Evolutionary conservation across 108 stramenopile genomes (phyloP), one percentile per base, ranked within the genome.

Genomic region (Mediolabrus comicus): DNA sequence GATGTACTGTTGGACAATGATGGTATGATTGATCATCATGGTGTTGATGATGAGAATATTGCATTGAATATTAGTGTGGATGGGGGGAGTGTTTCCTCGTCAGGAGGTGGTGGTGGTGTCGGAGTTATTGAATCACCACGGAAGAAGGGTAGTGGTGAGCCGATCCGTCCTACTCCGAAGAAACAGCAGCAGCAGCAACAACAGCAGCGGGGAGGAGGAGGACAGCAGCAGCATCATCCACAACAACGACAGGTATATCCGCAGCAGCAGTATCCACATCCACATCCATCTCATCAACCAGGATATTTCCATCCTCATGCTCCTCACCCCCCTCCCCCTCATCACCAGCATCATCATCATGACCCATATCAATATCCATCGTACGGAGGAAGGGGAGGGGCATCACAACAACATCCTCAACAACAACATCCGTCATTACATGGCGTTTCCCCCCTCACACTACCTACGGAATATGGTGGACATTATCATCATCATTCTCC

Each of bases 371-470:
- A 57, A 10, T 32, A 70, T 49, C 46, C 38, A 14, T 27, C 30
- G 9, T 53, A 55, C 22, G 17, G 33, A 39, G 53, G 33, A 33
- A 8, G 54, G 12, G 34, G 53, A 28, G n/a, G 53, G 26, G 27
- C 59, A 6, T 26, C 72, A 25, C 53, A 66, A 33, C 65, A 66
- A 35, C 17, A 41, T 29, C 38, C 62, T 43, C 22, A 17, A 66
- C 24, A 16, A 51, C 16, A 46, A 28, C 39, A 36, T 53, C 67
- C 62, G 11, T 49, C 67, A 5, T 59, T 35, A 24, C 54, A 55
- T 27, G 62, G 68, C 2, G 62, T 69, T 1, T 76, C 75, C 12
- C 75, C 75, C 39, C 25, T 69, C 30, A 76, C 67, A 6, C 49
- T 76, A 3, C 61, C 75, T 16, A 26, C 38, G 9, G 59, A 69